phyloP scores from a whole-genome alignment of 2,329 filamentous ascomycete genomes.

The Sporothrix phasma region DNA sequence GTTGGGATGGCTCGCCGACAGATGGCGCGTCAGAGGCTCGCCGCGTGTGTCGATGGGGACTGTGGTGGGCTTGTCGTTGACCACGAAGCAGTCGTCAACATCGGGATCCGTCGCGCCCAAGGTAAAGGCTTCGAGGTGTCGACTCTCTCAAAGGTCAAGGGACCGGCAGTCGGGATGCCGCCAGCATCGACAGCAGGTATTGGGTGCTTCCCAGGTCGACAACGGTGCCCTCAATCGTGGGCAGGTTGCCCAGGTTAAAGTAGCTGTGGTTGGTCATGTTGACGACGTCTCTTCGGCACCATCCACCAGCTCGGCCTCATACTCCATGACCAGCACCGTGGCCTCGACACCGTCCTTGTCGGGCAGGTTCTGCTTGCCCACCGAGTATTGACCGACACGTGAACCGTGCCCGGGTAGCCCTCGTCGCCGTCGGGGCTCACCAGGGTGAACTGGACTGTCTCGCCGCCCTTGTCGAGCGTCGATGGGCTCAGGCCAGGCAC shows the following conservation, averaged over 20 bases:
- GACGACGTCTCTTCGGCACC: slow-evolving; percentile 82
- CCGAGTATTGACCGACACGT: slow-evolving; percentile 70
- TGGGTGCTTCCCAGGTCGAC: slow-evolving; percentile 57
- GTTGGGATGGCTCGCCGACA: slow-evolving; percentile 62
- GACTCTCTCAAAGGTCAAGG: slow-evolving; percentile 55
- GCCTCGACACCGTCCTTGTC: slow-evolving; percentile 45
- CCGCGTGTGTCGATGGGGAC: slow-evolving; percentile 58
- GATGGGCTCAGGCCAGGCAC: slow-evolving; percentile 41
- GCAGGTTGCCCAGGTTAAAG: slow-evolving; percentile 51
- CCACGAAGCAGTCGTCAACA: slow-evolving; percentile 85
- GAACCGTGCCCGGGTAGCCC: slow-evolving; percentile 78
- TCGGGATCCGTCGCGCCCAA: slow-evolving; percentile 62
- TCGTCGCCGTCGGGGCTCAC: slow-evolving; percentile 74
- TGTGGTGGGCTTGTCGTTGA: slow-evolving; percentile 51
- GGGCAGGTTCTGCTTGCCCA: slow-evolving; percentile 54
- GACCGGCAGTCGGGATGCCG: slow-evolving; percentile 61
- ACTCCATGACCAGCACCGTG: slow-evolving; percentile 73
- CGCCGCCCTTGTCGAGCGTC: slow-evolving; percentile 46
- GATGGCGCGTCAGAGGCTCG: slow-evolving; percentile 54
- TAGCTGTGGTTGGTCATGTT: slow-evolving; percentile 85
- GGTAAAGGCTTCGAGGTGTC: slow-evolving; percentile 54
- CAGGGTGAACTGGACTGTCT: slow-evolving; percentile 56
- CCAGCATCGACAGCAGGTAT: slow-evolving; percentile 63
- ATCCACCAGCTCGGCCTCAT: slow-evolving; percentile 71
- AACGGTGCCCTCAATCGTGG: slow-evolving; percentile 44